Percentiles rank a stretch among this genome's conserved stretches.
Conservation (phyloP, 1,284 basidiomycete genomes). For the Ustilago trichophora region DNA sequence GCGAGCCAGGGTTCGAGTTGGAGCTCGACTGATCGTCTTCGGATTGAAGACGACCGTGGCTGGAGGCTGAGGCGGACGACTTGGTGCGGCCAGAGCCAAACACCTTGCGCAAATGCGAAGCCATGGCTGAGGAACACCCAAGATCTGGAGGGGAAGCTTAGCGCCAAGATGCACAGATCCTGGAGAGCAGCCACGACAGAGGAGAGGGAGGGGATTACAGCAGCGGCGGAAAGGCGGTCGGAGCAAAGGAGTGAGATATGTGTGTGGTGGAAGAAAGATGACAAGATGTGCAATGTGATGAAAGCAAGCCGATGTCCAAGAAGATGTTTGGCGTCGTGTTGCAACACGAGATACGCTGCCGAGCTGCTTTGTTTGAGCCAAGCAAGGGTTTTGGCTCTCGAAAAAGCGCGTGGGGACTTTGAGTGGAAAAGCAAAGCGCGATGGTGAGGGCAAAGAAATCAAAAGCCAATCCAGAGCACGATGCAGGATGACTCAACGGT, state of each 20-base stretch:
- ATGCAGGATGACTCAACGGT: constrained; percentile 33
- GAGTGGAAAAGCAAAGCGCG: constrained; percentile 17
- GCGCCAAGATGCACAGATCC: background rate
- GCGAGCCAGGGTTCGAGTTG: constrained; percentile 28
- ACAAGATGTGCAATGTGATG: constrained; percentile 10
- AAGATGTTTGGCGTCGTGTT: no score
- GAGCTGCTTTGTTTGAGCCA: no score
- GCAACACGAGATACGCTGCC: no score
- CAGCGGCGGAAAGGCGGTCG: no score
- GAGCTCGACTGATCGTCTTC: constrained; percentile 27
- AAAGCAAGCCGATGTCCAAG: no score
- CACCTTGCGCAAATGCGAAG: constrained; percentile 47
- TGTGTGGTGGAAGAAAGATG: constrained; percentile 33
- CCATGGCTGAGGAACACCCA: constrained; percentile 21
- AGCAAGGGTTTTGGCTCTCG: no score
- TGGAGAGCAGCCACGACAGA: constrained; percentile 23
- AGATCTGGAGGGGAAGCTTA: background rate
- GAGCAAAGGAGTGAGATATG: no score
- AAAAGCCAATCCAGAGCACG: no score
- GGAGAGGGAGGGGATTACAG: constrained; percentile 2
- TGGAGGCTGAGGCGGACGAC: constrained; percentile 31
- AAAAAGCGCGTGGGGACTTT: no score
- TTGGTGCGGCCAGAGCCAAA: constrained; percentile 50
- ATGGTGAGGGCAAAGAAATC: constrained; percentile 11
- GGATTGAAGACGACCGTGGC: constrained; percentile 24